Evolutionary conservation across 768 basidiomycete species (phyloP).

Genomic region (Cubamyces sp.): DNA sequence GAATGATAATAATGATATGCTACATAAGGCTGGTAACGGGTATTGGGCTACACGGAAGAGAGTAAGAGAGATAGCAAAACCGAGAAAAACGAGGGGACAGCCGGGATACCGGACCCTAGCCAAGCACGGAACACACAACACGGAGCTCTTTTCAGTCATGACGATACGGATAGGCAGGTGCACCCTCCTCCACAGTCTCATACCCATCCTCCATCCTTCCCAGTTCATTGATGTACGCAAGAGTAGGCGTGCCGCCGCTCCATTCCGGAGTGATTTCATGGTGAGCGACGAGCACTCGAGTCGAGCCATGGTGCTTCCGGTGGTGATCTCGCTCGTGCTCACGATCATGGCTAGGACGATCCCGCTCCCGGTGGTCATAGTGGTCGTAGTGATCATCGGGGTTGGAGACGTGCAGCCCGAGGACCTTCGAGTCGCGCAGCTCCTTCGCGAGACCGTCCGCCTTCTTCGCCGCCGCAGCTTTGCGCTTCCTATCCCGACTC

Average conservation of each 20-base stretch:
- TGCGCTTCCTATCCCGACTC: constrained; percentile 2
- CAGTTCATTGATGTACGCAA: constrained; percentile 13
- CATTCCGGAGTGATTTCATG: constrained; percentile 7
- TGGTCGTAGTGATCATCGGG: constrained; percentile 23
- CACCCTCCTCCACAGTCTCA: constrained; percentile 9
- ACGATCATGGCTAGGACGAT: not conserved
- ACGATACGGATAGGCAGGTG: constrained; percentile 2
- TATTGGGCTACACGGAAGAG: too few species aligned
- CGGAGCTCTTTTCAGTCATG: not conserved
- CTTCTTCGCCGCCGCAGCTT: not conserved
- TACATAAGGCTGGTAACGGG: not conserved
- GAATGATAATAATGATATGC: not conserved
- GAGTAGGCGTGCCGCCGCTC: not conserved
- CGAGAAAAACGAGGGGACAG: not conserved
- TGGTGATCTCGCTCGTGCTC: constrained; percentile 5
- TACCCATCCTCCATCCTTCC: constrained; percentile 20
- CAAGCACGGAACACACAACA: not conserved
- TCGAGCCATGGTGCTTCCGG: constrained; percentile 11
- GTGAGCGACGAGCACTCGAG: constrained; percentile 15
- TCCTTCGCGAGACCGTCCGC: constrained; percentile 1
- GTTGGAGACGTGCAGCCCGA: constrained; percentile 28
- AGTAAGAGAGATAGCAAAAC: not conserved
- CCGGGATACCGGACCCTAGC: not conserved
- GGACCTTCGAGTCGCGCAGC: constrained; percentile 16
- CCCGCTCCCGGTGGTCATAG: constrained; percentile 1